Evolutionary conservation across 352 stramenopile genomes (phyloP).

Genomic region (Phytophthora tubulina): DNA sequence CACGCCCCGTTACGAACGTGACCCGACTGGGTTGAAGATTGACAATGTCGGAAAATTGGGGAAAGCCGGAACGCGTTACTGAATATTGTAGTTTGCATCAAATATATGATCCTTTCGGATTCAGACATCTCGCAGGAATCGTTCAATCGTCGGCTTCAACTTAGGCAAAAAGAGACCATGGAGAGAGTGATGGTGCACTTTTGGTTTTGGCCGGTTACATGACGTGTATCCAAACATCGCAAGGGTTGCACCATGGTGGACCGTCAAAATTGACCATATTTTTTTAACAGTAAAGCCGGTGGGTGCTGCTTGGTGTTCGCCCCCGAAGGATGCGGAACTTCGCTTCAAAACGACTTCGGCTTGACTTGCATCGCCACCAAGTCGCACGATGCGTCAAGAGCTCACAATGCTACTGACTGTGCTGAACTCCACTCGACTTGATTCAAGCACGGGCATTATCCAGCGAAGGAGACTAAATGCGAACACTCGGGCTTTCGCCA

Average conservation of each 20-base stretch:
- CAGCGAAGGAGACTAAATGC: too few species aligned
- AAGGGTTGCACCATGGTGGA: slow-evolving; percentile 1
- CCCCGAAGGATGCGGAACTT: slow-evolving; percentile 7
- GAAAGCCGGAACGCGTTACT: slow-evolving; percentile 10
- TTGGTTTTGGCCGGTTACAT: neutral
- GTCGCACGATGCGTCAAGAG: neutral
- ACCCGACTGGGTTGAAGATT: slow-evolving; percentile 28
- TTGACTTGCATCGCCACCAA: neutral
- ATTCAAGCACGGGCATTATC: neutral
- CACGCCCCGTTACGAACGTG: slow-evolving; percentile 3
- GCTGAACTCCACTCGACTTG: neutral
- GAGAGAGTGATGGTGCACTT: slow-evolving; percentile 25
- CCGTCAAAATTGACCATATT: slow-evolving; percentile 5
- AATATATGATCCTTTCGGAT: slow-evolving; percentile 33
- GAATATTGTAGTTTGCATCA: slow-evolving; percentile 25
- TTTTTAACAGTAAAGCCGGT: slow-evolving; percentile 13
- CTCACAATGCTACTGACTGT: neutral
- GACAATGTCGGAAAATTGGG: slow-evolving; percentile 18
- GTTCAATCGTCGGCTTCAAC: slow-evolving; percentile 14
- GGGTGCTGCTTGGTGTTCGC: slow-evolving; percentile 1
- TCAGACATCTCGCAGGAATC: slow-evolving; percentile 16
- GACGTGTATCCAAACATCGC: neutral
- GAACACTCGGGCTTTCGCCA: too few species aligned
- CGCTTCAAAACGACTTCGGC: neutral
- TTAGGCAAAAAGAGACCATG: neutral